Base-by-base conservation (phyloP, 768 basidiomycete species). In the Tylopilus balloui region DNA sequence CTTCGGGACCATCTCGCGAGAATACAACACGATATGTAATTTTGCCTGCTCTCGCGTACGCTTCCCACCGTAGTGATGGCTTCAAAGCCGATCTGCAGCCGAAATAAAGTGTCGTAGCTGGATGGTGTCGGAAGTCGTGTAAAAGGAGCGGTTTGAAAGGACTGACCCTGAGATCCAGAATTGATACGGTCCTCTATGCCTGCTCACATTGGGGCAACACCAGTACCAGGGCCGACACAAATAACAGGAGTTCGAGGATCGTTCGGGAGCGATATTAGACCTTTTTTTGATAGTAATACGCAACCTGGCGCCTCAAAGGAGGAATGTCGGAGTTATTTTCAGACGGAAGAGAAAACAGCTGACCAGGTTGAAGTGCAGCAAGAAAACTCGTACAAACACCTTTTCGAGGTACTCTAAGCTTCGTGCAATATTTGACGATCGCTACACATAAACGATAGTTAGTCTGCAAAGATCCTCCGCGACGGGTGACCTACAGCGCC, bases 171-270 rank as follows among this genome's bases (percentile, higher is more conserved):
- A 1, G 80, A 75, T 3, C 81, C 84, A 14, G 63, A 65, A 13
- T 76, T 62, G 12, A 86, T 66, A 1, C 95, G 80, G 54, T 92
- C 83, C 64, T 96, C 83, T 27, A 94, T 78, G 35, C 95, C 75
- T 0, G 93, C 81, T 42, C 92, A 74, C 81, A 96, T 88, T 0
- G 96, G 94, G 1, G 94, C 94, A 6, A 98, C 72, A 12, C 96
- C 96, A 0, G 95, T 98, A 0, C 95, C 96, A 13, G 96, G 96
- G 0, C 94, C 94, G 24, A 99, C 73, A 57, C 92, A 90, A 32
- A 98, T 83, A 4, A 95, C 72, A 0, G 94, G 94, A 19, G 69
- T 58, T n/a, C 47, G 46, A 17, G 69, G 62, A 47, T 73, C 63
- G 0, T 66, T 55, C 0, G 87, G 88, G 1, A 88, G 71, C n/a